phyloP scores from a whole-genome alignment of 495 filamentous ascomycete species.

The Aspergillus haitiensis region DNA sequence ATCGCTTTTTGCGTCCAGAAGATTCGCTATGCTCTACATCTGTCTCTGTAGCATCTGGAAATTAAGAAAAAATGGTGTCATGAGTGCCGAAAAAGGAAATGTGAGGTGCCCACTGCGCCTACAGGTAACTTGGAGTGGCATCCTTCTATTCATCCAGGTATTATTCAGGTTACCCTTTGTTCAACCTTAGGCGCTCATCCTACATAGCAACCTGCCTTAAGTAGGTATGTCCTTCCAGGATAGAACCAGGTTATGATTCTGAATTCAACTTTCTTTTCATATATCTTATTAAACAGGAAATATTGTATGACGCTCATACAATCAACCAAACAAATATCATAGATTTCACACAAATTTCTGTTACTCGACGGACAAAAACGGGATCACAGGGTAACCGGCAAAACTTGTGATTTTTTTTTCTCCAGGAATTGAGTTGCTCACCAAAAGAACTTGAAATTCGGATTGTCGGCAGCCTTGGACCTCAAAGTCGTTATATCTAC shows the following conservation, averaged over 20 bases:
- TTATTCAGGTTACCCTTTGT: neutral
- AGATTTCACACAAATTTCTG: neutral
- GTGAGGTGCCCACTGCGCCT: too few relatives aligned
- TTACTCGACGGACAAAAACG: neutral
- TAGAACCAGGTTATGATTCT: neutral
- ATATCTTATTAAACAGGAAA: neutral
- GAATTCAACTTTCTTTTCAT: too few relatives aligned
- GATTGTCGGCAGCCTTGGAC: neutral
- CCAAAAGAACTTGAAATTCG: neutral
- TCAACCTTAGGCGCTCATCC: too few relatives aligned
- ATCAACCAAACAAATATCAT: neutral
- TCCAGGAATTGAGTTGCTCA: neutral
- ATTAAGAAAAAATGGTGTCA: too few relatives aligned
- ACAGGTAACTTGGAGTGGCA: too few relatives aligned
- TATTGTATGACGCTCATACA: neutral
- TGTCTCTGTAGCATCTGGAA: too few relatives aligned
- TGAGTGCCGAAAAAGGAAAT: neutral
- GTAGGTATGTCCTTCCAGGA: too few relatives aligned
- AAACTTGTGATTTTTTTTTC: neutral
- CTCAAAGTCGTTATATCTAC: too few relatives aligned
- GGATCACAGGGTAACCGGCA: conserved; percentile 1
- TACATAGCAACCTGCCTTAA: too few relatives aligned
- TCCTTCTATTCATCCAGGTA: neutral
- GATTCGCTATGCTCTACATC: too few relatives aligned
- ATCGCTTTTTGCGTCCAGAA: neutral